phyloP scores from a whole-genome alignment of 108 stramenopile genomes.

The Stephanodiscus minutulus region DNA sequence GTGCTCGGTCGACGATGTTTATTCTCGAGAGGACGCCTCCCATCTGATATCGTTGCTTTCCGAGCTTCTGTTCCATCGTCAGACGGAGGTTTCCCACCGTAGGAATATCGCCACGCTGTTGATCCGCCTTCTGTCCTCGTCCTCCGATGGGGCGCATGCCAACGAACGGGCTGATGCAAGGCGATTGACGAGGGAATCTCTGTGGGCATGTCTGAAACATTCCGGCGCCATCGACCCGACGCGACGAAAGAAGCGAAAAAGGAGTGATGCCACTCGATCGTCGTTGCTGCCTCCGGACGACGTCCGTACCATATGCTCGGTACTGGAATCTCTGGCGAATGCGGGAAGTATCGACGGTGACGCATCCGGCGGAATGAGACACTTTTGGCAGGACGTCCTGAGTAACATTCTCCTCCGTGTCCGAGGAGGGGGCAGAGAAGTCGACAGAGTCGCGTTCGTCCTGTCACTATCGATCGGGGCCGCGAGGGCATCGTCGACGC shows the following conservation, averaged over 20 bases:
- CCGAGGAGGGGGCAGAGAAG: not conserved
- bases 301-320: constrained; percentile 11
- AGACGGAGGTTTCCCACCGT: constrained; percentile 30
- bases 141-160: not conserved
- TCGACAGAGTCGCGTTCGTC: constrained; percentile 9
- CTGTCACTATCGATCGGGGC: constrained; percentile 22
- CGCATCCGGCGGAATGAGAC: constrained; percentile 11
- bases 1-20: constrained; percentile 1
- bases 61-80: constrained; percentile 32
- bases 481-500: constrained; percentile 17
- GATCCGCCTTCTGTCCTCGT: constrained; percentile 31
- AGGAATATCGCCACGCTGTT: constrained; percentile 27
- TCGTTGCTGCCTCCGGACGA: constrained; percentile 4
- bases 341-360: constrained; percentile 11
- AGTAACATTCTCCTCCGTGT: not conserved
- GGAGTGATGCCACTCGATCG: constrained; percentile 2
- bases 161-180: constrained; percentile 9
- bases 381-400: constrained; percentile 27
- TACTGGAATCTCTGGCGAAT: constrained; percentile 23
- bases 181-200: constrained; percentile 11
- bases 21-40: constrained; percentile 23
- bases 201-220: constrained; percentile 25
- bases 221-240: constrained; percentile 11
- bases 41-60: constrained; percentile 27
- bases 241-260: constrained; percentile 31